Evolutionary conservation across 768 basidiomycete species (phyloP).

Genomic region (Tephrocybe sp.): DNA sequence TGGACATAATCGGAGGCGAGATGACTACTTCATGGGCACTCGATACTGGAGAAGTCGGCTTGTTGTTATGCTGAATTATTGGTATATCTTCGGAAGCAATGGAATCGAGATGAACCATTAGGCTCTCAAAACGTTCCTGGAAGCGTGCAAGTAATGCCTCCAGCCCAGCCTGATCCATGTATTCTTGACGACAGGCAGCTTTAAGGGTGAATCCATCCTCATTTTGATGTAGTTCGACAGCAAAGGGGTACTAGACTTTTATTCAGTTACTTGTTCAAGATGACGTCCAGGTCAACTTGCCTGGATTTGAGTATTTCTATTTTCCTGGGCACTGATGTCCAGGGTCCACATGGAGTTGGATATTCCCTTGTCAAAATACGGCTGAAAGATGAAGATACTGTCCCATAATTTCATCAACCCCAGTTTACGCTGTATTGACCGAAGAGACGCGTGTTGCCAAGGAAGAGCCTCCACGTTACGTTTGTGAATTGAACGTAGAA

Average conservation of each 20-base stretch:
- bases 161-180: slow-evolving; percentile 24
- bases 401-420: slow-evolving; percentile 32
- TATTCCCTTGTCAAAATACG: slow-evolving; percentile 16
- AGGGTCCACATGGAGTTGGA: slow-evolving; percentile 28
- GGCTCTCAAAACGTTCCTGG: slow-evolving; percentile 9
- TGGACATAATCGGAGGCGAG: neutral
- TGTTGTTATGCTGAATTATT: slow-evolving; percentile 3
- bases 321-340: slow-evolving; percentile 9
- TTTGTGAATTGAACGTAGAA: slow-evolving; percentile 34
- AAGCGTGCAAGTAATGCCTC: slow-evolving; percentile 18
- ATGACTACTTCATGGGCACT: neutral
- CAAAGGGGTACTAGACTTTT: slow-evolving; percentile 37
- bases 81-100: slow-evolving; percentile 8
- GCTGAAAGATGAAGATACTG: slow-evolving; percentile 44
- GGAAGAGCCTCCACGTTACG: slow-evolving; percentile 34
- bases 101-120: slow-evolving; percentile 16
- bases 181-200: slow-evolving; percentile 30
- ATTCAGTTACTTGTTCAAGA: neutral
- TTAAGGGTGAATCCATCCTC: slow-evolving; percentile 28
- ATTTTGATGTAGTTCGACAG: slow-evolving; percentile 36
- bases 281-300: slow-evolving; percentile 13
- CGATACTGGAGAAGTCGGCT: neutral
- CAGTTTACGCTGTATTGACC: slow-evolving; percentile 34
- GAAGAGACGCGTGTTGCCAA: slow-evolving; percentile 46
- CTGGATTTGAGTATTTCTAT: slow-evolving; percentile 24